These are phyloP conservation scores for Sapria himalayana DNA, from an alignment of 345 rosid genomes.

Conservation along the genomic window DNA sequence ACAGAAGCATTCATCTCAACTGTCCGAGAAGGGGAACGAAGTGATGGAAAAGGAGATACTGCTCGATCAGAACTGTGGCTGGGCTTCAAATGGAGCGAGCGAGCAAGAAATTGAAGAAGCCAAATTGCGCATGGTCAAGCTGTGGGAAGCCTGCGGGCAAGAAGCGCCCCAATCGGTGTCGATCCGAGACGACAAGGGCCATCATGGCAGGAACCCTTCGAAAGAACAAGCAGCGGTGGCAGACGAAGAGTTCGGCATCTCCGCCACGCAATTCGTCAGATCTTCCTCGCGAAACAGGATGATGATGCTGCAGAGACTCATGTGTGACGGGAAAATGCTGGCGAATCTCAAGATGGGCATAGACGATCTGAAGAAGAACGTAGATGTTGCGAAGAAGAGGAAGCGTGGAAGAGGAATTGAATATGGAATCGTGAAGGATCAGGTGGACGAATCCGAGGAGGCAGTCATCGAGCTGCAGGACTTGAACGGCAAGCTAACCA, in stretches of 20 bases:
- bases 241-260: slow-evolving; percentile 46
- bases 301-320: slow-evolving; percentile 72
- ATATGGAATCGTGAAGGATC: slow-evolving; percentile 44
- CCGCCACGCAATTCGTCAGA: slow-evolving; percentile 32
- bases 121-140: slow-evolving; percentile 33
- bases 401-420: slow-evolving; percentile 47
- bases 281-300: slow-evolving; percentile 32
- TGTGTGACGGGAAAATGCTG: slow-evolving; percentile 75
- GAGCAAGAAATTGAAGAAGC: slow-evolving; percentile 37
- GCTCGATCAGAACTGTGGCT: slow-evolving; percentile 80
- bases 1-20: slow-evolving; percentile 26
- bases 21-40: slow-evolving; percentile 26
- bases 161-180: slow-evolving; percentile 16
- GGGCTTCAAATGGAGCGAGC: slow-evolving; percentile 56
- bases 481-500: slow-evolving; percentile 31
- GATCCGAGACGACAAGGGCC: slow-evolving; percentile 13
- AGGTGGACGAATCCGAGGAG: slow-evolving; percentile 63
- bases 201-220: slow-evolving; percentile 22
- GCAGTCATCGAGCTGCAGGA: slow-evolving; percentile 40
- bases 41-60: slow-evolving; percentile 80
- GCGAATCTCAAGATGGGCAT: slow-evolving; percentile 58
- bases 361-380: slow-evolving; percentile 60
- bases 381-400: slow-evolving; percentile 37
- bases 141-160: slow-evolving; percentile 30
- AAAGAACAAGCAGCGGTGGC: slow-evolving; percentile 34